phyloP scores from a whole-genome alignment of 139 green algal genomes.

The Asterochloris sp. region DNA sequence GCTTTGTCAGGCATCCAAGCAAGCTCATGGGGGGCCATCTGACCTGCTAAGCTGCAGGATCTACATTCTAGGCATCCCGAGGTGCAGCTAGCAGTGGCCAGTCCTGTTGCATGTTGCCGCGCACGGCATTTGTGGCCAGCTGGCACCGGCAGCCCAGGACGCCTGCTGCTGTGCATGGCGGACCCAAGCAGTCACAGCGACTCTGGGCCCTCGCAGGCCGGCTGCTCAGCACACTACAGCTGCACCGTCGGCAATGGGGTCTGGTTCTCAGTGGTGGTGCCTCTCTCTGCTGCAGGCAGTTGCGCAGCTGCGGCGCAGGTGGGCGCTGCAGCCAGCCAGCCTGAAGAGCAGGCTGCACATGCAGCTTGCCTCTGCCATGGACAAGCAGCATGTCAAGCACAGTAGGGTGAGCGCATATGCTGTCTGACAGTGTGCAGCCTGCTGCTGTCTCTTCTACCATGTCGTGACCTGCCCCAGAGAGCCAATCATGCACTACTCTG shows the following conservation, averaged over 20 bases:
- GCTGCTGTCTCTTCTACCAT: neutral
- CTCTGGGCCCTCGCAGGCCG: too few relatives aligned
- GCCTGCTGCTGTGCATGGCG: too few relatives aligned
- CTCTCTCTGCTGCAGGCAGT: constrained; percentile 50
- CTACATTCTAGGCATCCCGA: neutral
- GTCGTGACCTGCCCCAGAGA: neutral
- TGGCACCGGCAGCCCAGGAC: too few relatives aligned
- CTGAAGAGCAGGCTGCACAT: constrained; percentile 61
- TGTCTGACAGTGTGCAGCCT: neutral
- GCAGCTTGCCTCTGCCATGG: constrained; percentile 44
- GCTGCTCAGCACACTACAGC: too few relatives aligned
- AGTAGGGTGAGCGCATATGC: constrained; percentile 24
- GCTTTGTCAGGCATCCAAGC: neutral
- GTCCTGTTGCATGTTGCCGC: neutral
- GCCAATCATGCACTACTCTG: neutral
- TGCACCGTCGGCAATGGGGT: too few relatives aligned
- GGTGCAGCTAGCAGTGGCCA: neutral
- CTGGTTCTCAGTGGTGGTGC: neutral
- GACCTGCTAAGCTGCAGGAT: neutral
- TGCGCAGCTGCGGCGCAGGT: constrained; percentile 51
- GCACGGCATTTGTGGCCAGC: too few relatives aligned
- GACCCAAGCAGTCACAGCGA: too few relatives aligned
- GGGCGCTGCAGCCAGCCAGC: constrained; percentile 62
- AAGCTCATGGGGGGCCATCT: neutral
- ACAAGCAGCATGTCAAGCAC: constrained; percentile 35